phyloP scores from a whole-genome alignment of 805 yeast species.

The Zygoascus bituminiphila region DNA sequence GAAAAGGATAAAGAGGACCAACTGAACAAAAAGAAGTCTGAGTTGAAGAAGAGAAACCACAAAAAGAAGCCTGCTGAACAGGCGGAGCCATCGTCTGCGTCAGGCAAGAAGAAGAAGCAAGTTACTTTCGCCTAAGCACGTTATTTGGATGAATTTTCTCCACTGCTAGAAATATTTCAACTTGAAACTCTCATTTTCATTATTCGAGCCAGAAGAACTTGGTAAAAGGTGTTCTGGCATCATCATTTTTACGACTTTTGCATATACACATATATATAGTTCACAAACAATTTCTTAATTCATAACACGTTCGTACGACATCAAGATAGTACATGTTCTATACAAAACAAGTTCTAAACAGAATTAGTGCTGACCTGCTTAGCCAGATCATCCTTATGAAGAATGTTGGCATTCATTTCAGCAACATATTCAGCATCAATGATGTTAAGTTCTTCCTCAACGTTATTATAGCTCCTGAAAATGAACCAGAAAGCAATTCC shows the following conservation, averaged over 20 bases:
- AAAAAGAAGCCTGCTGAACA: conserved; percentile 10
- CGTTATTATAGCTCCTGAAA: conserved; percentile 46
- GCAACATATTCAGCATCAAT: conserved; percentile 35
- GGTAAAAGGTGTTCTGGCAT: too few relatives aligned
- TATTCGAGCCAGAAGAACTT: neutral
- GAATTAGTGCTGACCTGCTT: neutral
- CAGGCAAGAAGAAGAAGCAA: conserved; percentile 13
- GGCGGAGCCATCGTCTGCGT: conserved; percentile 6
- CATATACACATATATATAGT: too few relatives aligned
- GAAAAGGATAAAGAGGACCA: conserved; percentile 66
- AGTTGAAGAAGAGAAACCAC: conserved; percentile 13
- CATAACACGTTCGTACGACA: neutral
- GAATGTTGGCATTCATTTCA: conserved; percentile 21
- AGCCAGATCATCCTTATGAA: conserved; percentile 6
- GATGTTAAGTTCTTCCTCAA: conserved; percentile 50
- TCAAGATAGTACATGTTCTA: neutral
- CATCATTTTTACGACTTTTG: too few relatives aligned
- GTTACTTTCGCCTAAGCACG: conserved; percentile 12
- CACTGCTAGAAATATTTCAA: neutral
- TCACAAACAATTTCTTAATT: too few relatives aligned
- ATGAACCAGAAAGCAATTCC: conserved; percentile 56
- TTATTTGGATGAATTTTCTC: neutral
- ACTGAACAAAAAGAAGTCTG: conserved; percentile 49
- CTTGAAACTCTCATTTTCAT: neutral
- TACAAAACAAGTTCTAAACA: neutral